Base-by-base conservation (phyloP, 768 basidiomycete species). In the Tephrocybe sp. region DNA sequence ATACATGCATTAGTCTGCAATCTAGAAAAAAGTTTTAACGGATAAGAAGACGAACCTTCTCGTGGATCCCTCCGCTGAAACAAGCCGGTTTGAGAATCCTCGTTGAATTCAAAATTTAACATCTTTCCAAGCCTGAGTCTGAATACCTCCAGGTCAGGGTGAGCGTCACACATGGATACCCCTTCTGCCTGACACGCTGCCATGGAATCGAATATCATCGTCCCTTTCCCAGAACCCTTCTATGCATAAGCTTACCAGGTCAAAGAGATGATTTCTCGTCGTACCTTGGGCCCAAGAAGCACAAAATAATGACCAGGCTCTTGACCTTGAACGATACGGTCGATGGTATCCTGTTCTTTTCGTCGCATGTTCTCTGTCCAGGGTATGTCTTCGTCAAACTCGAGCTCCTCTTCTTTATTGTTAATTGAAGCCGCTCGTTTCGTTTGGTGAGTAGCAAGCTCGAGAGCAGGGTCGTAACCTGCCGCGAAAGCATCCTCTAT, bases 111-210 rank as follows among this genome's bases (percentile, higher is more conserved):
- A 59, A 84, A 92, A 58, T 92, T 89, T 34, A 93, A 68, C 10
- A 88, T 84, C 65, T 91, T 91, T 40, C 92, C 92, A 21, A 95
- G 75, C 34, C 91, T 82, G 33, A 93, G 74, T 48, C 86, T 77
- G 69, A 94, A 91, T 25, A 94, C 88, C 64, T 92, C 88, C 15
- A 94, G 73, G 66, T 92, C 88, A 16, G 88, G 88, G 65, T 92
- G 90, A 12, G 86, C 91, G 62, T 90, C 88, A 60, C 83, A 86
- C 70, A 91, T 77, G 8, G 85, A 80, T 22, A 88, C 79, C 31
- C 88, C 76, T 34, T 78, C 76, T 3, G 90, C 91, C 45, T 83
- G 70, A 55, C 83, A 84, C 3, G 76, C 73, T 18, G 79, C 67
- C 88, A 94, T 92, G 2, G 87, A 78, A 48, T 93, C 86, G 46